Percentiles rank a stretch among this genome's conserved stretches.
These are phyloP conservation scores for Psophocarpus tetragonolobus DNA, from an alignment of 306 rosid species.

Conservation along the genomic window DNA sequence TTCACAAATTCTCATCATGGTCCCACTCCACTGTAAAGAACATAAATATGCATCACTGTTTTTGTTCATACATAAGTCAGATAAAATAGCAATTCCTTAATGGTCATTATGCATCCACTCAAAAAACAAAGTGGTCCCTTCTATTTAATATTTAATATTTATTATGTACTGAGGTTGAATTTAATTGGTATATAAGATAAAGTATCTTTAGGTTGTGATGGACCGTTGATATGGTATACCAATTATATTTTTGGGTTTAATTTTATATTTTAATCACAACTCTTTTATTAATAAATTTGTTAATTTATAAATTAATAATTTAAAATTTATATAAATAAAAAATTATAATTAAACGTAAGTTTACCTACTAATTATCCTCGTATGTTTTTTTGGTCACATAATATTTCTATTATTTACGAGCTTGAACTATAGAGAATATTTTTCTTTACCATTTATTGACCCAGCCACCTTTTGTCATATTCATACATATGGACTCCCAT, in stretches of 20 bases:
- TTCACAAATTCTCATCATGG: background rate
- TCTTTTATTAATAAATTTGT: no score
- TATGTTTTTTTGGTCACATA: background rate
- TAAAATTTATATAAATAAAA: no score
- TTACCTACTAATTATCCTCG: no score
- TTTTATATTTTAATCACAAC: no score
- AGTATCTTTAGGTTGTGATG: no score
- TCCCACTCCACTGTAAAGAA: background rate
- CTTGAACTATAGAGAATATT: slow-evolving; percentile 12
- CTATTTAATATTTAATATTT: slow-evolving; percentile 26
- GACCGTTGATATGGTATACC: no score
- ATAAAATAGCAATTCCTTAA: background rate
- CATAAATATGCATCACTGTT: background rate
- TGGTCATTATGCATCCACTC: slow-evolving; percentile 32
- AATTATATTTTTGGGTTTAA: no score
- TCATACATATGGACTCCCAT: slow-evolving; percentile 45
- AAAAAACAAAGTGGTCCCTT: slow-evolving; percentile 35
- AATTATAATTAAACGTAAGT: no score
- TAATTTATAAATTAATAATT: no score
- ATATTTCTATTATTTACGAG: slow-evolving; percentile 3
- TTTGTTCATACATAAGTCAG: background rate
- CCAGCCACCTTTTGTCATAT: slow-evolving; percentile 32
- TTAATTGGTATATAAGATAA: no score
- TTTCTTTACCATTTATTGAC: slow-evolving; percentile 29
- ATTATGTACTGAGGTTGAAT: no score